Evolutionary conservation across 1,284 basidiomycete species (phyloP).

Genomic region (Phlebopus sp.): DNA sequence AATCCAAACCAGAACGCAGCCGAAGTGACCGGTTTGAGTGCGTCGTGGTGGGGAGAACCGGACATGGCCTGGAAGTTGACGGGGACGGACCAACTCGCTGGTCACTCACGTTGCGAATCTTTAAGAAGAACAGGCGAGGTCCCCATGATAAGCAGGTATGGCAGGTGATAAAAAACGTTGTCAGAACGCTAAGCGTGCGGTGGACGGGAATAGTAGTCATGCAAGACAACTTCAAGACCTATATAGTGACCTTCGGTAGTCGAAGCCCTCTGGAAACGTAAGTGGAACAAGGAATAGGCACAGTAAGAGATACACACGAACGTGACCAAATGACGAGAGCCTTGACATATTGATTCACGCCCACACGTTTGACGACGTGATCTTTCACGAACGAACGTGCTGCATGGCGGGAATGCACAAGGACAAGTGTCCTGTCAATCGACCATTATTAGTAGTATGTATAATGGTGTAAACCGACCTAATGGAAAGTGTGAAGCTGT

Average conservation of each 20-base stretch:
- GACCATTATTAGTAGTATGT: too few relatives aligned
- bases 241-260: conserved; percentile 12
- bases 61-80: conserved; percentile 21
- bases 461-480: too few relatives aligned
- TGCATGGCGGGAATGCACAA: too few relatives aligned
- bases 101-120: conserved; percentile 15
- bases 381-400: too few relatives aligned
- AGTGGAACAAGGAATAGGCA: too few relatives aligned
- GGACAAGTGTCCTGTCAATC: too few relatives aligned
- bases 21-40: conserved; percentile 19
- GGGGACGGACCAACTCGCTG: conserved; percentile 23
- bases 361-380: too few relatives aligned
- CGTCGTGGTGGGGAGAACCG: conserved; percentile 13
- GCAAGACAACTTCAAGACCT: conserved; percentile 6
- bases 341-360: too few relatives aligned
- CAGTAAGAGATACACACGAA: too few relatives aligned
- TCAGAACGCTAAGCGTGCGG: conserved; percentile 21
- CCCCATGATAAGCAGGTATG: neutral
- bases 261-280: neutral
- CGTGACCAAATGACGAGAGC: too few relatives aligned
- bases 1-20: conserved; percentile 25
- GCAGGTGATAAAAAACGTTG: conserved; percentile 21
- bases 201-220: conserved; percentile 17
- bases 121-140: conserved; percentile 19
- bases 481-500: too few relatives aligned